These are phyloP conservation scores for Sphagnum contortum DNA, from an alignment of 225 moss, liverwort and hornwort species.

Conservation along the genomic window DNA sequence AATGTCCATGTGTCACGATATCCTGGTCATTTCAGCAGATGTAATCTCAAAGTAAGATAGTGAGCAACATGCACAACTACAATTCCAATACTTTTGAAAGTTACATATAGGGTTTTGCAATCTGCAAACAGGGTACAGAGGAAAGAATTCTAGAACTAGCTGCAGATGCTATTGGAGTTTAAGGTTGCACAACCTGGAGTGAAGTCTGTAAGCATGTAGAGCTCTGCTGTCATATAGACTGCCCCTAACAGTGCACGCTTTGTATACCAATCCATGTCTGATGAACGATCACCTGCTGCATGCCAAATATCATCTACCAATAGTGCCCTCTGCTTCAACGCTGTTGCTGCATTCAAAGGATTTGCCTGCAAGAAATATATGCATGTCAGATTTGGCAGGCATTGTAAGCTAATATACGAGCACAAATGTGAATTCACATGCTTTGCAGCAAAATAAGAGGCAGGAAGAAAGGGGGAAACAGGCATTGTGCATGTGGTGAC, in stretches of 20 bases:
- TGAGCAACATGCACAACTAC: not conserved
- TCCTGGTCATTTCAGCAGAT: constrained; percentile 21
- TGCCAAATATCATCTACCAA: constrained; percentile 96
- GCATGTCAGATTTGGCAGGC: too few relatives aligned
- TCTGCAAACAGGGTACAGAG: not conserved
- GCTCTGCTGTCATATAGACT: constrained; percentile 74
- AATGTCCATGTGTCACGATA: constrained; percentile 59
- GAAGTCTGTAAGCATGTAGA: constrained; percentile 87
- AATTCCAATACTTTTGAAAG: not conserved
- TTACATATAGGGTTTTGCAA: not conserved
- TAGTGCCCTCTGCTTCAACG: constrained; percentile 75
- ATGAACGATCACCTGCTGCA: constrained; percentile 78
- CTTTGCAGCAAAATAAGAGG: constrained; percentile 1
- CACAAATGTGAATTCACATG: not conserved
- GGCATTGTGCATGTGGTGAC: constrained; percentile 13
- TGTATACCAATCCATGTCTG: constrained; percentile 96
- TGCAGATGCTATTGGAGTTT: not conserved
- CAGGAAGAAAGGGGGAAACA: constrained; percentile 2
- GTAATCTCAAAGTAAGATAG: not conserved
- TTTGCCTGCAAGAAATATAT: constrained; percentile 42
- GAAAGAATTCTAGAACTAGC: not conserved
- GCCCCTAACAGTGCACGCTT: constrained; percentile 75
- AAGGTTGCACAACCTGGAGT: constrained; percentile 55
- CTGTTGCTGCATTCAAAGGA: constrained; percentile 60
- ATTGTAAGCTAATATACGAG: too few relatives aligned